Evolutionary conservation across 352 stramenopile genomes (phyloP).

Genomic region (Aphanomyces euteiches): DNA sequence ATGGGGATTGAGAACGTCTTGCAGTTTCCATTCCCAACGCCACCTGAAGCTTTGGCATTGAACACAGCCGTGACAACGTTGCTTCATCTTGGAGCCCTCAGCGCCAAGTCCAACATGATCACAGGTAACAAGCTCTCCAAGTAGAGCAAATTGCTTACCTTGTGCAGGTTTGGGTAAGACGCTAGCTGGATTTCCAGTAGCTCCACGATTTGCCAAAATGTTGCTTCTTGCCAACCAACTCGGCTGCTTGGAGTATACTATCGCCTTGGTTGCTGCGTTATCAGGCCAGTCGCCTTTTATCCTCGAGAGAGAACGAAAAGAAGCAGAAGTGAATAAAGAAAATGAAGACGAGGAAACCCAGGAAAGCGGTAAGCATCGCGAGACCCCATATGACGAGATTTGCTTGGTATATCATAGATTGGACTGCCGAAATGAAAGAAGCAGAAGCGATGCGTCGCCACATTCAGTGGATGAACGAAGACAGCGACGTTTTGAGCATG

Average conservation of each 20-base stretch:
- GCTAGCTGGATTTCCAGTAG: constrained; percentile 85
- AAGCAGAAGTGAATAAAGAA: constrained; percentile 35
- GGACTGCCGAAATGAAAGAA: constrained; percentile 70
- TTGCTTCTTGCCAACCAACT: constrained; percentile 75
- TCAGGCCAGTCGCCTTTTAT: constrained; percentile 77
- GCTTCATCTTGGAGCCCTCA: constrained; percentile 55
- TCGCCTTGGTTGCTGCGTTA: constrained; percentile 71
- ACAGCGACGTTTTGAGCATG: constrained; percentile 78
- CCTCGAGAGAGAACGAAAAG: constrained; percentile 50
- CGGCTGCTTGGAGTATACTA: constrained; percentile 68
- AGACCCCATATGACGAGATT: too few species aligned
- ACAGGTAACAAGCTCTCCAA: not conserved
- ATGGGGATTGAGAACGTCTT: constrained; percentile 95
- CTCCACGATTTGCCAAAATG: constrained; percentile 88
- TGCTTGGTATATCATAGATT: constrained; percentile 33
- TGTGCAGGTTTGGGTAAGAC: constrained; percentile 52
- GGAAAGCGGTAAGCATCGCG: not conserved
- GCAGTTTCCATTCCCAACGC: constrained; percentile 95
- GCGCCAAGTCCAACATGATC: constrained; percentile 20
- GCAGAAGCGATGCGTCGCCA: constrained; percentile 68
- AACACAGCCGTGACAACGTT: constrained; percentile 83
- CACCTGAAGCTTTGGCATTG: constrained; percentile 85
- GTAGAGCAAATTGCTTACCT: not conserved
- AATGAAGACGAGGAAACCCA: constrained; percentile 28
- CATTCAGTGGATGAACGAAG: constrained; percentile 69